phyloP scores from a whole-genome alignment of 2,329 filamentous ascomycete genomes.

The Lachnellula willkommii region DNA sequence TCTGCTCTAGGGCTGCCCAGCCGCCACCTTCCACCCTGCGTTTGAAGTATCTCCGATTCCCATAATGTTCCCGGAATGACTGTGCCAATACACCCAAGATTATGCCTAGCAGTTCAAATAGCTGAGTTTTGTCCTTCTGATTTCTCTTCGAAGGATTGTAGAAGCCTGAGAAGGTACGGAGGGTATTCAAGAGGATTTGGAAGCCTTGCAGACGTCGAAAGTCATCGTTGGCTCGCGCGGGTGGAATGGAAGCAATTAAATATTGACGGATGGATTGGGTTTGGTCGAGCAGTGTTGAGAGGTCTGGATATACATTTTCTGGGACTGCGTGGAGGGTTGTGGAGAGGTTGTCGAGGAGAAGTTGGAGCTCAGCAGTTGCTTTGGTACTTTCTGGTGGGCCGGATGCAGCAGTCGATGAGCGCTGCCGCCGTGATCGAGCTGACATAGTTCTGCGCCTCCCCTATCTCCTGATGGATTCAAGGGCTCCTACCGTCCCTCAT shows the following conservation, averaged over 20 bases:
- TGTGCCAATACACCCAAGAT: constrained; percentile 66
- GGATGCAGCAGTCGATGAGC: constrained; percentile 60
- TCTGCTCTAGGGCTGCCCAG: constrained; percentile 71
- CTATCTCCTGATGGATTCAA: constrained; percentile 23
- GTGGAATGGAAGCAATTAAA: constrained; percentile 38
- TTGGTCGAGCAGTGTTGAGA: constrained; percentile 30
- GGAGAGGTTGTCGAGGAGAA: constrained; percentile 44
- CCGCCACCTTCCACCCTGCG: constrained; percentile 70
- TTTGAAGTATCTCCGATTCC: constrained; percentile 83
- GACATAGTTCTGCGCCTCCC: constrained; percentile 43
- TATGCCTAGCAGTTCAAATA: constrained; percentile 65
- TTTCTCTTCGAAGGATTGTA: constrained; percentile 64
- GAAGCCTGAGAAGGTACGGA: constrained; percentile 67
- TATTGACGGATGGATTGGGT: constrained; percentile 28
- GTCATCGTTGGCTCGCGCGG: constrained; percentile 62
- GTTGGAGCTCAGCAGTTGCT: constrained; percentile 53
- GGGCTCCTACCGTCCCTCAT: constrained; percentile 23
- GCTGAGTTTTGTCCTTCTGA: constrained; percentile 55
- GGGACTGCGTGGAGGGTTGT: constrained; percentile 29
- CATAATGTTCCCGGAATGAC: constrained; percentile 66
- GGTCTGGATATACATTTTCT: constrained; percentile 27
- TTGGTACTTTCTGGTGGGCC: constrained; percentile 51
- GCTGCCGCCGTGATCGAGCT: constrained; percentile 50
- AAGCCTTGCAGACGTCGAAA: constrained; percentile 81
- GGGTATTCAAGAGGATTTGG: constrained; percentile 62